Conservation (phyloP, 73 alveolate genomes). For the Paramecium octaurelia region DNA sequence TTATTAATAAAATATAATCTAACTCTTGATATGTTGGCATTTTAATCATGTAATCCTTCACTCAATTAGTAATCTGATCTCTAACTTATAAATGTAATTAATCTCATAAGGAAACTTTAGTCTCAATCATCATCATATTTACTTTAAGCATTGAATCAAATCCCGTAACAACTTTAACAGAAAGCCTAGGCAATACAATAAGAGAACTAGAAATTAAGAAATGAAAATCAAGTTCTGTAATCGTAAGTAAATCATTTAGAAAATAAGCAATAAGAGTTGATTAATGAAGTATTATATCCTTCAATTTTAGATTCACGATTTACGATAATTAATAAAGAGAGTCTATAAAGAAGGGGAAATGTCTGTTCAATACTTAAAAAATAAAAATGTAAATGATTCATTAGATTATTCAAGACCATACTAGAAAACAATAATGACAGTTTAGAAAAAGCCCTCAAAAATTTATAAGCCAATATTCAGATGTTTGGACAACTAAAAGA, state of each 20-base stretch:
- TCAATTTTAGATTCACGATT: background rate
- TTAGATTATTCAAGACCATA: background rate
- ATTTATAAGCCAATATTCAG: background rate
- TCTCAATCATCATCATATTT: background rate
- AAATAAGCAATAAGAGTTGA: background rate
- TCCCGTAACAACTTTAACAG: background rate
- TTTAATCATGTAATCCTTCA: background rate
- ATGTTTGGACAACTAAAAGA: background rate
- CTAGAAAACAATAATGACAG: background rate
- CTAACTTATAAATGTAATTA: background rate
- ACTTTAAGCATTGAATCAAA: background rate
- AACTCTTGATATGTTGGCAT: background rate
- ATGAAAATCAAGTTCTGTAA: background rate
- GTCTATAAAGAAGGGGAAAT: background rate
- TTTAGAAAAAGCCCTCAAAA: background rate
- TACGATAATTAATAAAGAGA: background rate
- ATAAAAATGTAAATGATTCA: background rate
- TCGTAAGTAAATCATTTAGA: background rate
- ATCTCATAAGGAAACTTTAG: background rate
- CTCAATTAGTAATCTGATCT: background rate
- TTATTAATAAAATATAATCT: background rate
- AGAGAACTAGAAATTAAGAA: background rate
- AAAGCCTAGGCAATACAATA: background rate
- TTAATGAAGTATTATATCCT: background rate
- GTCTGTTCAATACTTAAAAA: background rate